Percentiles rank a stretch among this genome's conserved stretches.
phyloP scores from a whole-genome alignment of 1,139 yeast species.

The Scheffersomyces segobiensis region DNA sequence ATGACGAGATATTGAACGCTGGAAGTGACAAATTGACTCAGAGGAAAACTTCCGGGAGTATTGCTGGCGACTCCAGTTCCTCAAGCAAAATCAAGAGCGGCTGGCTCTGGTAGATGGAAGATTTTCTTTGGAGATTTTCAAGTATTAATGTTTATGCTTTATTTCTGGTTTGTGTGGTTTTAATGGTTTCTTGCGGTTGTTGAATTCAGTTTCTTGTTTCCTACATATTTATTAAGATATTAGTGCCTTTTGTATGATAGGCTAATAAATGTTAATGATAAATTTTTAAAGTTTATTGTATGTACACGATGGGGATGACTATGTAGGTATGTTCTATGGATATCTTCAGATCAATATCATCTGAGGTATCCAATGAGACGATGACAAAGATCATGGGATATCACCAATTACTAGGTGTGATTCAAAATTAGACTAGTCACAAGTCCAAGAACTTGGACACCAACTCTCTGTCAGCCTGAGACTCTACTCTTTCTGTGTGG shows the following conservation, averaged over 20 bases:
- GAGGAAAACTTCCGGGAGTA: constrained; percentile 6
- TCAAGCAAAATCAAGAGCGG: constrained; percentile 18
- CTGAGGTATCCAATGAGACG: neutral
- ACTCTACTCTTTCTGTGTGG: constrained; percentile 22
- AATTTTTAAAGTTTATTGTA: neutral
- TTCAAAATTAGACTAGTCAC: constrained; percentile 1
- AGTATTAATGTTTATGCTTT: neutral
- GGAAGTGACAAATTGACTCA: constrained; percentile 9
- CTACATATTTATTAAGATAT: neutral
- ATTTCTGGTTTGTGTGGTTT: neutral
- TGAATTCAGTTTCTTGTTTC: neutral
- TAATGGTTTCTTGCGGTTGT: neutral
- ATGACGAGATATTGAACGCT: constrained; percentile 42
- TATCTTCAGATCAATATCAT: neutral
- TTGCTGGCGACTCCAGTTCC: constrained; percentile 1
- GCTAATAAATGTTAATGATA: neutral
- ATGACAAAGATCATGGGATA: neutral
- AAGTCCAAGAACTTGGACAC: constrained; percentile 27
- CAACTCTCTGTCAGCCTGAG: constrained; percentile 30
- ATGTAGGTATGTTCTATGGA: neutral
- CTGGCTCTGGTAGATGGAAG: constrained; percentile 29
- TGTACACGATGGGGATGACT: neutral
- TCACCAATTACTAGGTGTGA: neutral
- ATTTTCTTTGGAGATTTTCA: neutral
- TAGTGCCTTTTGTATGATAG: neutral